These are phyloP conservation scores for Neurospora sp. DNA, from an alignment of 495 filamentous ascomycete species.

Conservation along the genomic window DNA sequence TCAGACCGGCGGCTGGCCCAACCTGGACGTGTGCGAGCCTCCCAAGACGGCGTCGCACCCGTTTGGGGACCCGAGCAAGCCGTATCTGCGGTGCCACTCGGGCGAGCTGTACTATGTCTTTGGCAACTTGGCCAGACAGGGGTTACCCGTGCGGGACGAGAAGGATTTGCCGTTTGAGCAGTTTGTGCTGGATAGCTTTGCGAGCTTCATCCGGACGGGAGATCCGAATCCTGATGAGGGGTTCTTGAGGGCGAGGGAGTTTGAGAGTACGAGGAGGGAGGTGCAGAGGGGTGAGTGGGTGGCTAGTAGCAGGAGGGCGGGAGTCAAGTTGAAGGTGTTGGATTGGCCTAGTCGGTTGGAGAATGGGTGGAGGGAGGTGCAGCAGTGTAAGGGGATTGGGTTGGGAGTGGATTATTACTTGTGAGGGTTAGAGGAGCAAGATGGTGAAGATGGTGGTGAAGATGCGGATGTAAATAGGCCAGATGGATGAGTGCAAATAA, in stretches of 20 bases:
- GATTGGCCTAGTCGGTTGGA: constrained; percentile 22
- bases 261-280: constrained; percentile 11
- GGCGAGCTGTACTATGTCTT: constrained; percentile 29
- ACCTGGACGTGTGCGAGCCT: constrained; percentile 35
- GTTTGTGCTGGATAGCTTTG: constrained; percentile 26
- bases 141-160: constrained; percentile 26
- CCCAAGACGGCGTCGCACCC: constrained; percentile 25
- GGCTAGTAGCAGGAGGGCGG: constrained; percentile 9
- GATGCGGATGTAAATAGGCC: too few relatives aligned
- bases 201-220: constrained; percentile 24
- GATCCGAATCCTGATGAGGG: constrained; percentile 28
- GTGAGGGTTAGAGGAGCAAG: background rate
- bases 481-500: background rate
- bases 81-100: constrained; percentile 25
- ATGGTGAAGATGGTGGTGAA: background rate
- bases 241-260: constrained; percentile 25
- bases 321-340: constrained; percentile 22
- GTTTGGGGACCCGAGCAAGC: constrained; percentile 33
- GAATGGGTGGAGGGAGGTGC: constrained; percentile 19
- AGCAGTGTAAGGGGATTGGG: constrained; percentile 24
- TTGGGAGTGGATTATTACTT: constrained; percentile 24
- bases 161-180: constrained; percentile 27
- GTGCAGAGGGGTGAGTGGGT: constrained; percentile 18
- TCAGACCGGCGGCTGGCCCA: constrained; percentile 38
- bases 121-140: constrained; percentile 29